Evolutionary conservation across 495 filamentous ascomycete genomes (phyloP).

Genomic region (Penicillium soppii): DNA sequence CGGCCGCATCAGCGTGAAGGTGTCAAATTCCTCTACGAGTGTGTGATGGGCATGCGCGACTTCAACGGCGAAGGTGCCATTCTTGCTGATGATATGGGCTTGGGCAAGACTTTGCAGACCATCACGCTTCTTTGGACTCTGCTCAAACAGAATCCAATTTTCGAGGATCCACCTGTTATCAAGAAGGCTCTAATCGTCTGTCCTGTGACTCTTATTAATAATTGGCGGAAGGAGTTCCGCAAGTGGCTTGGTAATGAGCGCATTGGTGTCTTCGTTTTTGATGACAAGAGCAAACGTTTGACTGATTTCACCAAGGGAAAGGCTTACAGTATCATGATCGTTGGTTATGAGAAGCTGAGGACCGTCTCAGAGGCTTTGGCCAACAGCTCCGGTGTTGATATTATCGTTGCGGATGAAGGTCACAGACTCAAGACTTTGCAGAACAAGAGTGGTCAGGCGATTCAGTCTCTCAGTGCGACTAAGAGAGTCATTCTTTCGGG

Average conservation of each 20-base stretch:
- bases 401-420: slow-evolving; percentile 80
- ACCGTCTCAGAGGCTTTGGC: slow-evolving; percentile 66
- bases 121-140: slow-evolving; percentile 79
- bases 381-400: slow-evolving; percentile 64
- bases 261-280: slow-evolving; percentile 72
- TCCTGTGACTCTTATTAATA: slow-evolving; percentile 74
- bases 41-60: slow-evolving; percentile 75
- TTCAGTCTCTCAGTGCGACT: slow-evolving; percentile 67
- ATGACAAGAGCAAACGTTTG: slow-evolving; percentile 63
- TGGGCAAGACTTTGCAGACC: slow-evolving; percentile 79
- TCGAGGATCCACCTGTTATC: slow-evolving; percentile 59
- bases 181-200: slow-evolving; percentile 82
- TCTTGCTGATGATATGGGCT: slow-evolving; percentile 80
- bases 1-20: slow-evolving; percentile 77
- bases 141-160: slow-evolving; percentile 75
- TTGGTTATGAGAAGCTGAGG: slow-evolving; percentile 78
- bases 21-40: slow-evolving; percentile 78
- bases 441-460: slow-evolving; percentile 77
- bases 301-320: slow-evolving; percentile 78
- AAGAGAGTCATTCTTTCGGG: slow-evolving; percentile 71
- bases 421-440: slow-evolving; percentile 79
- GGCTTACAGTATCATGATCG: slow-evolving; percentile 75
- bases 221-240: slow-evolving; percentile 77
- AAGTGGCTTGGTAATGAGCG: slow-evolving; percentile 81
- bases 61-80: slow-evolving; percentile 75